phyloP scores from a whole-genome alignment of 2,329 filamentous ascomycete genomes.

The Metarhizium rileyi region DNA sequence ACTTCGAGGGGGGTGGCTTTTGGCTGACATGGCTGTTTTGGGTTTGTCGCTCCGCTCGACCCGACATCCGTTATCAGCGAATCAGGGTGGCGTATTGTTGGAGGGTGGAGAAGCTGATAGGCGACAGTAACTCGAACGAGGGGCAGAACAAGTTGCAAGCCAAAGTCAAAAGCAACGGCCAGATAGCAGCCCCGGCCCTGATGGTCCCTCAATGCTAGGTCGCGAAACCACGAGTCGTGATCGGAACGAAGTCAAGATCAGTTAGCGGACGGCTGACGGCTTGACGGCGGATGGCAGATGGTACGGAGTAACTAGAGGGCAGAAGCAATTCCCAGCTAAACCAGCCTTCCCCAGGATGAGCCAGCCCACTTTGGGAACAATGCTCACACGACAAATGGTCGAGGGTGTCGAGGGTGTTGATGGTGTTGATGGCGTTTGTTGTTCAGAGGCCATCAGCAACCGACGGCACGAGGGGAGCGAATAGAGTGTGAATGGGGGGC shows the following conservation, averaged over 20 bases:
- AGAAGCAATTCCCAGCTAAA: too few species aligned
- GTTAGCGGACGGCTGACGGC: not conserved
- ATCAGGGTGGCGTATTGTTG: not conserved
- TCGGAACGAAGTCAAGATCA: too few species aligned
- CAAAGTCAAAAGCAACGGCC: not conserved
- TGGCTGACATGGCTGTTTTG: not conserved
- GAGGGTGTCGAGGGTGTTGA: too few species aligned
- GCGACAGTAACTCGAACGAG: not conserved
- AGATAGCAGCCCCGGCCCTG: not conserved
- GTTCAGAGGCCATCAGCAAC: not conserved
- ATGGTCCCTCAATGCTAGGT: not conserved
- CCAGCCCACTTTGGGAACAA: too few species aligned
- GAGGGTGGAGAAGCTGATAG: not conserved
- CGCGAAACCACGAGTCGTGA: too few species aligned
- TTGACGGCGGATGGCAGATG: too few species aligned
- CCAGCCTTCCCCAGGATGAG: too few species aligned
- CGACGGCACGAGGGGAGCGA: not conserved
- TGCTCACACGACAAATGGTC: not conserved
- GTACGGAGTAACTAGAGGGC: too few species aligned
- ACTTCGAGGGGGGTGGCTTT: not conserved
- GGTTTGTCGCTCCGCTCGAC: not conserved
- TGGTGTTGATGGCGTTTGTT: too few species aligned
- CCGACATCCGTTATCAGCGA: slow-evolving; percentile 3
- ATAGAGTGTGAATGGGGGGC: not conserved
- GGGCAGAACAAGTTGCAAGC: not conserved